A percentile compares a stretch with the other conserved stretches of the same genome.
These are phyloP conservation scores for Mycena pura DNA, from an alignment of 768 basidiomycete species.

Conservation along the genomic window DNA sequence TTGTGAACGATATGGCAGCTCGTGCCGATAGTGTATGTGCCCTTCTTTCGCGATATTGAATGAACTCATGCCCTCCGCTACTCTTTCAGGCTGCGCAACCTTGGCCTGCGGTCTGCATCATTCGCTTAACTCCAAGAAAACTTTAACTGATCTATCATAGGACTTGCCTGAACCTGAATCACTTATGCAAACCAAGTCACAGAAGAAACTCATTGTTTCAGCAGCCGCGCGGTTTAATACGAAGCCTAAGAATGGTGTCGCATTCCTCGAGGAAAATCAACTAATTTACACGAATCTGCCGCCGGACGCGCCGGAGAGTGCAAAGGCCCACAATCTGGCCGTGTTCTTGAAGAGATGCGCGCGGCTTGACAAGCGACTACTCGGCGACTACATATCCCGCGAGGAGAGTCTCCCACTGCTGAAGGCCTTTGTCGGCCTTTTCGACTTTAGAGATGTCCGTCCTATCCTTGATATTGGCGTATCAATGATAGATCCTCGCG, in stretches of 20 bases:
- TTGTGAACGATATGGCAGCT: conserved; percentile 86
- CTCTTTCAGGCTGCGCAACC: conserved; percentile 47
- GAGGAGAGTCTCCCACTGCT: conserved; percentile 87
- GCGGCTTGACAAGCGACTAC: conserved; percentile 87
- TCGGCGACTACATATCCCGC: conserved; percentile 92
- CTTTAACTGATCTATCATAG: conserved; percentile 43
- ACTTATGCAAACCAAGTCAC: conserved; percentile 74
- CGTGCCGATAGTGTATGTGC: conserved; percentile 57
- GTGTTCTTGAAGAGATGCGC: conserved; percentile 85
- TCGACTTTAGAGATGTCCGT: conserved; percentile 88
- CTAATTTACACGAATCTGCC: conserved; percentile 78
- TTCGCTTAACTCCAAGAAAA: background rate
- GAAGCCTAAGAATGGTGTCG: conserved; percentile 90
- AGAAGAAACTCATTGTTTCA: conserved; percentile 84
- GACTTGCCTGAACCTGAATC: conserved; percentile 60
- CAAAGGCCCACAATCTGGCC: conserved; percentile 73
- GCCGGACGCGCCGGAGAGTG: conserved; percentile 49
- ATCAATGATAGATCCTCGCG: background rate
- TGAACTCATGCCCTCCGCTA: conserved; percentile 15
- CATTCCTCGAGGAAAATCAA: conserved; percentile 93
- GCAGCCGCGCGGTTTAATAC: conserved; percentile 89
- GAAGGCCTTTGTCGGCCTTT: conserved; percentile 85
- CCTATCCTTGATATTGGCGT: background rate
- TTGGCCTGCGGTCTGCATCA: conserved; percentile 70
- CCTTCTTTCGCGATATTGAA: conserved; percentile 1